Conservation (phyloP, 768 basidiomycete species). For the Pulveroboletus sp. region DNA sequence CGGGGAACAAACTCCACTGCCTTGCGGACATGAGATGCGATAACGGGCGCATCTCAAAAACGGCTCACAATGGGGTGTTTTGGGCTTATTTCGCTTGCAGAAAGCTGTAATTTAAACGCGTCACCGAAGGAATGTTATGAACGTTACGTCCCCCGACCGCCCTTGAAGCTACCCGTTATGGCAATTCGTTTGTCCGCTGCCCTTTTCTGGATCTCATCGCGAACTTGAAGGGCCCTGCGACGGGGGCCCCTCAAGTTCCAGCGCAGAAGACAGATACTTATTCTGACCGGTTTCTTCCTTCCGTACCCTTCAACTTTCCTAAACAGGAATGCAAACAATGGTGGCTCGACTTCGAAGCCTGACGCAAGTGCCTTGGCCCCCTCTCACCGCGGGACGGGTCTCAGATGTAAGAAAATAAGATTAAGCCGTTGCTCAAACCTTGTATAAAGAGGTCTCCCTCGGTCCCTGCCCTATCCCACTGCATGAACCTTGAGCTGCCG, state of each 20-base stretch:
- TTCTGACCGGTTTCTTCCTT: constrained; percentile 27
- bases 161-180: constrained; percentile 37
- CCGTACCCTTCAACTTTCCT: constrained; percentile 34
- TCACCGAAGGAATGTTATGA: constrained; percentile 26
- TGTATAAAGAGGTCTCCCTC: constrained; percentile 34
- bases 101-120: constrained; percentile 28
- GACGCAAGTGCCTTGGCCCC: constrained; percentile 14
- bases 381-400: constrained; percentile 25
- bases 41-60: constrained; percentile 12
- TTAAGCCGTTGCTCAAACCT: constrained; percentile 30
- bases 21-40: constrained; percentile 23
- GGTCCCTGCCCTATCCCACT: constrained; percentile 30
- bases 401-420: constrained; percentile 31
- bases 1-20: constrained; percentile 10
- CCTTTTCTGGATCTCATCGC: constrained; percentile 31
- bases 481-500: constrained; percentile 37
- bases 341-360: constrained; percentile 20
- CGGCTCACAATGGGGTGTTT: constrained; percentile 19
- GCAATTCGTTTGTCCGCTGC: constrained; percentile 36
- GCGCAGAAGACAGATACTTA: constrained; percentile 32
- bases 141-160: constrained; percentile 32
- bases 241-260: constrained; percentile 32
- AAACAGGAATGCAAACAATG: constrained; percentile 32
- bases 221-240: constrained; percentile 23
- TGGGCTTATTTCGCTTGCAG: constrained; percentile 26